Percentiles rank a stretch among this genome's conserved stretches.
phyloP scores from a whole-genome alignment of 805 yeast genomes.

The Pichia phayaonensis region DNA sequence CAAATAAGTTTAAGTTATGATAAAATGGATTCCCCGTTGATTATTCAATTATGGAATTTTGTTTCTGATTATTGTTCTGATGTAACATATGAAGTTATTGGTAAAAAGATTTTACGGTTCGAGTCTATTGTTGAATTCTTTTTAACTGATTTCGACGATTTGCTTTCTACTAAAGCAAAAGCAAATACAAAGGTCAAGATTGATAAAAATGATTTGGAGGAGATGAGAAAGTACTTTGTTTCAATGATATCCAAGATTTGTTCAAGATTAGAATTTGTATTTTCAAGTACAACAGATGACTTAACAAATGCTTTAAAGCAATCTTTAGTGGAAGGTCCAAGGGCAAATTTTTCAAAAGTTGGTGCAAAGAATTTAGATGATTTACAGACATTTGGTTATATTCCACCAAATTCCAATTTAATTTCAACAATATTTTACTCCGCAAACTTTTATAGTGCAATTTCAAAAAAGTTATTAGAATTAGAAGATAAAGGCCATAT shows the following conservation, averaged over 20 bases:
- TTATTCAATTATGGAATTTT: constrained; percentile 55
- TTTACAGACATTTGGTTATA: constrained; percentile 37
- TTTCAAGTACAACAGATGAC: constrained; percentile 30
- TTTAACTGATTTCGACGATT: constrained; percentile 32
- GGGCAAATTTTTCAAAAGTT: constrained; percentile 3
- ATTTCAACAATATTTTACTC: constrained; percentile 49
- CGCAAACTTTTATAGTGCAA: constrained; percentile 36
- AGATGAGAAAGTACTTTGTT: constrained; percentile 28
- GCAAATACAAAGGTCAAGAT: constrained; percentile 26
- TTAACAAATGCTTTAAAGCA: constrained; percentile 26
- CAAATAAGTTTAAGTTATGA: constrained; percentile 24
- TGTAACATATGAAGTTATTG: constrained; percentile 27
- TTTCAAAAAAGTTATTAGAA: constrained; percentile 28
- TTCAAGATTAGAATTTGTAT: constrained; percentile 20
- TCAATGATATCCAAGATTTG: constrained; percentile 24
- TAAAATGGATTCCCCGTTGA: constrained; percentile 42
- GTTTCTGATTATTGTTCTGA: constrained; percentile 34
- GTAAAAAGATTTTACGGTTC: constrained; percentile 37
- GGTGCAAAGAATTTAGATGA: constrained; percentile 8
- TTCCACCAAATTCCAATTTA: constrained; percentile 61
- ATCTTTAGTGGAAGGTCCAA: constrained; percentile 1
- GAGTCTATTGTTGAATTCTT: constrained; percentile 52
- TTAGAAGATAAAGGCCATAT: constrained; percentile 36
- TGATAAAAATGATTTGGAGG: constrained; percentile 35
- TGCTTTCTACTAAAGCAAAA: constrained; percentile 21